A percentile compares a stretch with the other conserved stretches of the same genome.
phyloP scores from a whole-genome alignment of 2,329 filamentous ascomycete species.

The Calonectria leucothoes region DNA sequence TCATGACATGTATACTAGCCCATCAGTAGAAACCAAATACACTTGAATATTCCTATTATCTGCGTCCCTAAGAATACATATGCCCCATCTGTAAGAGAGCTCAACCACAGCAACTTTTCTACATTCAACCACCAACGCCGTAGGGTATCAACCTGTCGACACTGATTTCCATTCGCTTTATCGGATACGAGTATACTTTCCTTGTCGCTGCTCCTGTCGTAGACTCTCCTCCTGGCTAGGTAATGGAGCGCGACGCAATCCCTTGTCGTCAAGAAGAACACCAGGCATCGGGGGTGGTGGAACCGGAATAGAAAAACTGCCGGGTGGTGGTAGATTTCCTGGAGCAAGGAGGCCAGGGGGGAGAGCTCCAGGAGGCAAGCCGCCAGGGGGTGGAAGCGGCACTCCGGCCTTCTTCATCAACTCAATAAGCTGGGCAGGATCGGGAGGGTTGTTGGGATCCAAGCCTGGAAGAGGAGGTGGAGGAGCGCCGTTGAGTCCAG shows the following conservation, averaged over 20 bases:
- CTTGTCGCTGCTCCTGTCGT: conserved; percentile 77
- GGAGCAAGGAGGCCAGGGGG: conserved; percentile 59
- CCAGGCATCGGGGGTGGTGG: conserved; percentile 55
- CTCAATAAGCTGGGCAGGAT: conserved; percentile 71
- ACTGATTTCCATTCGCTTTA: conserved; percentile 42
- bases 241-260: conserved; percentile 72
- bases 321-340: conserved; percentile 48
- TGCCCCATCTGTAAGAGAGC: conserved; percentile 6
- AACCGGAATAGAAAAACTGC: conserved; percentile 48
- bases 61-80: not conserved
- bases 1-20: conserved; percentile 13
- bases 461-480: conserved; percentile 65
- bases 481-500: conserved; percentile 58
- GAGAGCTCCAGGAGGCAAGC: conserved; percentile 54
- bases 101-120: conserved; percentile 17
- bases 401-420: conserved; percentile 75
- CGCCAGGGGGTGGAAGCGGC: conserved; percentile 66
- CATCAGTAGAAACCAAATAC: not conserved
- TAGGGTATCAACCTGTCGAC: conserved; percentile 34
- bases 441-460: conserved; percentile 69
- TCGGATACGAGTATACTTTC: conserved; percentile 67
- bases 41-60: conserved; percentile 6
- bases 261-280: conserved; percentile 44
- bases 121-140: conserved; percentile 38
- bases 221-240: conserved; percentile 88